A percentile compares a stretch with the other conserved stretches of the same genome.
These are phyloP conservation scores for Salix suchowensis DNA, from an alignment of 345 rosid genomes.

Conservation along the genomic window DNA sequence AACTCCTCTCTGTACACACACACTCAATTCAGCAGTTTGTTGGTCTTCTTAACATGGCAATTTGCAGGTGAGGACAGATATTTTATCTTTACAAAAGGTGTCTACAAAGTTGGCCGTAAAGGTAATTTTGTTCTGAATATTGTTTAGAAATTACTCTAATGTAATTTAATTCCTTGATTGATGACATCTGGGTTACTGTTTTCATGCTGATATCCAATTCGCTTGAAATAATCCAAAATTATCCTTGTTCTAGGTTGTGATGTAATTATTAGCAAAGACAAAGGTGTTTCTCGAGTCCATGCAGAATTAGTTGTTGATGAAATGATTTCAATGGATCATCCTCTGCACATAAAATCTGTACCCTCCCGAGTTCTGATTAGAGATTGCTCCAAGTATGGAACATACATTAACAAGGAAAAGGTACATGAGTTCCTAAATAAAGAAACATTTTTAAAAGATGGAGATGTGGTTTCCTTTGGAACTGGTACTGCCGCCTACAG, in stretches of 20 bases:
- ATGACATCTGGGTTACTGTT: too few species aligned
- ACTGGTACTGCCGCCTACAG: conserved; percentile 78
- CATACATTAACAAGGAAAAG: conserved; percentile 59
- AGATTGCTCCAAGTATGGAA: conserved; percentile 91
- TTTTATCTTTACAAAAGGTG: conserved; percentile 57
- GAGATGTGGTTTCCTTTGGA: conserved; percentile 74
- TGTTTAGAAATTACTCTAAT: not conserved
- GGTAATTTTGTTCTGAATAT: conserved; percentile 4
- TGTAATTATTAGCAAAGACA: conserved; percentile 67
- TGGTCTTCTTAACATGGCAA: not conserved
- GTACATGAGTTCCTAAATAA: conserved; percentile 60
- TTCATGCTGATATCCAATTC: too few species aligned
- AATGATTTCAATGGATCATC: conserved; percentile 30
- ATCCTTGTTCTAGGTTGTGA: conserved; percentile 62
- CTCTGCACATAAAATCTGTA: conserved; percentile 15
- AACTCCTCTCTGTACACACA: not conserved
- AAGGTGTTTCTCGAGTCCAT: conserved; percentile 84
- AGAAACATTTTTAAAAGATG: conserved; percentile 56
- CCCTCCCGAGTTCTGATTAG: conserved; percentile 45
- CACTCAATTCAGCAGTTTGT: not conserved
- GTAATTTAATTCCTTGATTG: not conserved
- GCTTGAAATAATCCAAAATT: too few species aligned
- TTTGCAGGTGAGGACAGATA: conserved; percentile 63
- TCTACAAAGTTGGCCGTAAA: conserved; percentile 72
- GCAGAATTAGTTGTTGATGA: conserved; percentile 68